phyloP scores from a whole-genome alignment of 495 filamentous ascomycete species.

The Aspergillus funiculosus region DNA sequence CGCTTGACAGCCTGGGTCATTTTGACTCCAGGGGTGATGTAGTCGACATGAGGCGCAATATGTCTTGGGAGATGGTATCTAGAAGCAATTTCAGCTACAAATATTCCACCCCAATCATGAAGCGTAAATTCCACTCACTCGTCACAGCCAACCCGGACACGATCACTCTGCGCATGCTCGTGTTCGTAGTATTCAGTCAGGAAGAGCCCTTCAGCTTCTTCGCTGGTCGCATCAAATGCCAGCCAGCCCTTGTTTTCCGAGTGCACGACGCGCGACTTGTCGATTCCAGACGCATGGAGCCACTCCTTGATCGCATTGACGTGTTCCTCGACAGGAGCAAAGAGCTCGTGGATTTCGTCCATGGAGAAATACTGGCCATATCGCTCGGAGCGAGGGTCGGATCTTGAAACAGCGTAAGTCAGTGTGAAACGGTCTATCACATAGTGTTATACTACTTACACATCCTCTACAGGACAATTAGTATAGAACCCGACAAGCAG shows the following conservation, averaged over 20 bases:
- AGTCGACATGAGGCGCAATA: slow-evolving; percentile 50
- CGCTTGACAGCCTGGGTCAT: slow-evolving; percentile 28
- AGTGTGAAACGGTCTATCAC: no score
- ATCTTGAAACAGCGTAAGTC: no score
- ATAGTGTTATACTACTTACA: no score
- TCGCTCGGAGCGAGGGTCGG: slow-evolving; percentile 39
- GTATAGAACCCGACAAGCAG: background rate
- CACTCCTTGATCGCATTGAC: slow-evolving; percentile 39
- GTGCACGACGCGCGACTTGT: slow-evolving; percentile 45
- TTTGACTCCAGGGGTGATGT: slow-evolving; percentile 50
- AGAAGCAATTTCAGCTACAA: background rate
- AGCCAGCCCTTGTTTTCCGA: slow-evolving; percentile 52
- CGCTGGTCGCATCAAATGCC: slow-evolving; percentile 49
- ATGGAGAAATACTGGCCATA: slow-evolving; percentile 53
- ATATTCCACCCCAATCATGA: background rate
- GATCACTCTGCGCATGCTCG: slow-evolving; percentile 38
- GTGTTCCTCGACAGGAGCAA: slow-evolving; percentile 45
- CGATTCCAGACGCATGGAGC: slow-evolving; percentile 38
- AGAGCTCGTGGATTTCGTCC: slow-evolving; percentile 48
- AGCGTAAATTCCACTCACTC: slow-evolving; percentile 29
- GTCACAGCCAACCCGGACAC: slow-evolving; percentile 46
- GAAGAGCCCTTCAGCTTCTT: slow-evolving; percentile 52
- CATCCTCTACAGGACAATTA: no score
- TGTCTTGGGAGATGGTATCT: slow-evolving; percentile 51
- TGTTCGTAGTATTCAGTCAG: slow-evolving; percentile 56